Evolutionary conservation across 2,329 filamentous ascomycete genomes (phyloP), one percentile per base, ranked within the genome.

Genomic region (Gnomoniopsis sp.): DNA sequence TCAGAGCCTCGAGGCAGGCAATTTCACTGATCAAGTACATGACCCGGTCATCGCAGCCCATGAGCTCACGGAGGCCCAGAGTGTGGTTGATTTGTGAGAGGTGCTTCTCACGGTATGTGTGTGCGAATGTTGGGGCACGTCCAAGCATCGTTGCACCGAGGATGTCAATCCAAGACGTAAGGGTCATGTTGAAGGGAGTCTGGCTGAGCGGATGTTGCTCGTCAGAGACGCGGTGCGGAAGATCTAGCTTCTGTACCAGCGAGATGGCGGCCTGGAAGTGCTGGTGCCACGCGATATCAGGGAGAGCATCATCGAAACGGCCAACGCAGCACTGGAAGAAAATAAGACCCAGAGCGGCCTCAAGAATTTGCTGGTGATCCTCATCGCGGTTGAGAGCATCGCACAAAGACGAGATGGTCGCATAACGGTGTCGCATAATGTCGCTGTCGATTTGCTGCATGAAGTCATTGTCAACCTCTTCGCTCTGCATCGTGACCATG

Each of bases 11-110:
- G 55, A 99, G 86, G 74, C 95, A 98, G 56, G 93, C 91, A 67
- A 98, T 96, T 76, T 99, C 95, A 2, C 92, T 96, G 71, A 99
- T 96, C 67, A 98, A 81, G 74, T 96, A 98, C 92, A 99, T 97
- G 75, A 98, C 89, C 22, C 88, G 87, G 75, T 99, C 95, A 64
- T 98, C 93, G 73, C 95, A 98, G 66, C 95, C 95, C 93, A 98
- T 98, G 53, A 98, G 83, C 77, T 96, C 92, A 55, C 89, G 87
- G 41, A 99, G 83, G 12, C 95, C 95, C 15, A 88, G 79, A 57
- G 79, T 84, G 22, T 80, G 75, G 72, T 84, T 83, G 63, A 76
- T 73, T 12, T 76, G 72, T 11, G 90, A 89, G 53, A 96, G 84
- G 72, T 96, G 91, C 81, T 97, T 96, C 72, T 95, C 88, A 52